Evolutionary conservation across 2,329 filamentous ascomycete genomes (phyloP), one percentile per base, ranked within the genome.

Genomic region (Clarireedia homoeocarpa): DNA sequence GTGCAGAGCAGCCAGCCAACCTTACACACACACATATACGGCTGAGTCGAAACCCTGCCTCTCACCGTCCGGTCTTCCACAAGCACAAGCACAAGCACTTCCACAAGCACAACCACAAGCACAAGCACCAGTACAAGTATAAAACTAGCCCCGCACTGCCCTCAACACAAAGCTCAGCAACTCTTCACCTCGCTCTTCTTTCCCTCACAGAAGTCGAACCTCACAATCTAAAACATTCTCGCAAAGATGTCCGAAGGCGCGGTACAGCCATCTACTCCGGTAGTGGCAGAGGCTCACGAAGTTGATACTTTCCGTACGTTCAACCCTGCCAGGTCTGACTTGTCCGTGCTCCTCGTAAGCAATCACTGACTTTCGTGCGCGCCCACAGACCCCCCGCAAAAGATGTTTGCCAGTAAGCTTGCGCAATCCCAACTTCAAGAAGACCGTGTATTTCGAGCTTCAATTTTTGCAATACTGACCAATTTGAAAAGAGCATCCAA

Each of bases 251-350:
- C 74, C 67, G 73, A 72, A 66, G 69, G 67, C 61, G 71, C 52
- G 9, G 61, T 66, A 15, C 62, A 63, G 42, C 65, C 72, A 57
- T 63, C 71, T 70, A 68, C 65, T 64, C 80, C 79, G 48, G 84
- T 88, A 66, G 86, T 91, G 66, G 77, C 79, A 59, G 88, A 91
- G 77, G 86, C 87, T 67, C 86, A 90, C 72, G 74, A 84, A 69
- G 86, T 90, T 65, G 84, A 89, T 72, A 91, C 86, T 20, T 89
- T 76, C 68, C 81, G 82, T 85, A 73, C 78, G 82, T 67, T 39
- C 9, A 47, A 9, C 42, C 15, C 24, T 26, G 9, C n/a, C 45
- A 51, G 26, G 10, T 34, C 30, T 34, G 12, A 12, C 30, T 23
- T 54, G 40, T 53, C 24, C 38, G 26, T 49, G 36, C 48, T 48